These are phyloP conservation scores for Croton laevigatus DNA, from an alignment of 441 rosid species.

Conservation along the genomic window DNA sequence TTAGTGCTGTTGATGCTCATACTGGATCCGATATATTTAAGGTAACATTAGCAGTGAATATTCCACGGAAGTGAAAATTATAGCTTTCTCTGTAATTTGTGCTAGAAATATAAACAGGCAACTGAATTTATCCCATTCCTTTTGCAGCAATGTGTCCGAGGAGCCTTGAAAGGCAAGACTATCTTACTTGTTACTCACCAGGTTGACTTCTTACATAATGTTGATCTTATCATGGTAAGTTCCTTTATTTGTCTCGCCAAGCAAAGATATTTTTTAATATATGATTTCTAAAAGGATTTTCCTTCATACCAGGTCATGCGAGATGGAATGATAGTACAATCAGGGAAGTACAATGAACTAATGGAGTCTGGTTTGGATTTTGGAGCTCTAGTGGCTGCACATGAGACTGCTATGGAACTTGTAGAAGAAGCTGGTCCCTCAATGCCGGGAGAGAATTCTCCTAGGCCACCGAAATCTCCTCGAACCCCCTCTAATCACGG, in stretches of 20 bases:
- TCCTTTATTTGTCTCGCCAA: neutral
- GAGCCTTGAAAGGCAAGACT: conserved; percentile 78
- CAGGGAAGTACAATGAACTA: conserved; percentile 68
- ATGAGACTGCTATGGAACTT: conserved; percentile 82
- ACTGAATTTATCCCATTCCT: conserved; percentile 17
- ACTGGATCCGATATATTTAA: conserved; percentile 88
- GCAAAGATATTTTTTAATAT: neutral
- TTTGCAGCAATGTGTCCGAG: conserved; percentile 77
- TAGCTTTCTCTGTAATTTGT: neutral
- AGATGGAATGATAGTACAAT: conserved; percentile 83
- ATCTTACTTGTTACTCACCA: conserved; percentile 88
- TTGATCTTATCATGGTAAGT: conserved; percentile 72
- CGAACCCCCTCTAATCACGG: conserved; percentile 22
- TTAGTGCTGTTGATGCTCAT: conserved; percentile 98
- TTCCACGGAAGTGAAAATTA: neutral
- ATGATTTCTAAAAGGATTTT: conserved; percentile 6
- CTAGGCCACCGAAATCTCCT: conserved; percentile 34
- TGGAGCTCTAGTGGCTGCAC: conserved; percentile 75
- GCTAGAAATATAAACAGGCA: neutral
- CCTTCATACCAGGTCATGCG: conserved; percentile 63
- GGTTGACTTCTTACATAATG: conserved; percentile 89
- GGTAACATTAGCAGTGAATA: conserved; percentile 34
- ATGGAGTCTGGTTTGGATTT: conserved; percentile 65
- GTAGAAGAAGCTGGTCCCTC: conserved; percentile 60
- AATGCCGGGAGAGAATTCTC: conserved; percentile 31